Base-by-base conservation (phyloP, 2,329 filamentous ascomycete genomes). In the Cordyceps cateniannulata region DNA sequence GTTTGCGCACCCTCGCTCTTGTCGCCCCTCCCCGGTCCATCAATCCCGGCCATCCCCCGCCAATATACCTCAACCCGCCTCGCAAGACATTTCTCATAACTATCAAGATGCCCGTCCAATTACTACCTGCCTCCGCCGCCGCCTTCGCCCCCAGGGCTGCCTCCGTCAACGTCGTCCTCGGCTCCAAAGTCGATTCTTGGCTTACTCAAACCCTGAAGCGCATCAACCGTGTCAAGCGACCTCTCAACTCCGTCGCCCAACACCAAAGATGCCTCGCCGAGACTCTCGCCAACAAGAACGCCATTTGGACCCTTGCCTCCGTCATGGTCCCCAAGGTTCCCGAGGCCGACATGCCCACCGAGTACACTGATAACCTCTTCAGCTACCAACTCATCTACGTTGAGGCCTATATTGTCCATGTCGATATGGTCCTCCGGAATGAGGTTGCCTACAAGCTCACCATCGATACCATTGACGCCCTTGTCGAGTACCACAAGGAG, bases 381-480 rank as follows among this genome's bases (percentile, higher is more conserved):
- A 96, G 96, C 83, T 95, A 93, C 76, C 89, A 96, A 79, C 85
- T 97, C 71, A 81, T 97, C 71, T 91, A 97, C 73, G 80, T 98
- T 68, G 93, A 98, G 78, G 95, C 95, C 57, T 99, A 99, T 75
- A 93, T 98, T 68, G 95, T 99, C 63, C 93, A 98, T 76, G 92
- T 99, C 76, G 95, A 99, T 79, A 96, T 98, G 92, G 93, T 99
- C 63, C 86, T 96, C 70, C 89, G 93, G 76, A 95, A 96, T 74
- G 95, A 98, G 79, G 92, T 99, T 70, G 95, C 93, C 67, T 98
- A 93, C 84, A 99, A 99, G 84, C 84, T 99, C 70, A 98, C 93
- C 25, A 85, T 88, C 62, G 95, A 98, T 73, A 92, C 93, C 64
- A 99, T 99, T 77, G 92, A 96, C 70, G 79, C 90, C 57, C 85